Evolutionary conservation across 208 protist genomes (phyloP), one percentile per base, ranked within the genome.

Genomic region (Balamuthia mandrillaris): DNA sequence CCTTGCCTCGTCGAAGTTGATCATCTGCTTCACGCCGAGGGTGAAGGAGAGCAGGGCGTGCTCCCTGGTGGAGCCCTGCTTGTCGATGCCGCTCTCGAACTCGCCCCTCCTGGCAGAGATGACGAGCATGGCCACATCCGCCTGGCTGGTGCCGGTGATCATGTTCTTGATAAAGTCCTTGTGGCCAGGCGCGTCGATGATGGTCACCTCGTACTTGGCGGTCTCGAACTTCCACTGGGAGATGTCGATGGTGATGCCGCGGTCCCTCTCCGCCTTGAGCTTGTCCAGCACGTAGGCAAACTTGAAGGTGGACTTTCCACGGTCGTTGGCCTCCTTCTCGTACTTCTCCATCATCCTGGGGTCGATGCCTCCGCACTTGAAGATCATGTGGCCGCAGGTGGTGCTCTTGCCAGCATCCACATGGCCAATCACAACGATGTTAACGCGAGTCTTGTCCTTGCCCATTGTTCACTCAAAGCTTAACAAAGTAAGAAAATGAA

Each of bases 121-220:
- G 56, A 97, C 91, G 65, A 98, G 91, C 29, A 97, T 44, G 31
- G 95, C 96, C 63, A 93, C 87, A 91, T 98, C 96, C 79, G 96
- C 96, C 91, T 99, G 97, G 12, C 96, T 51, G 33, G 65, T 29
- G 88, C 98, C 98, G 78, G 97, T 98, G 90, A 99, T 99, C 98
- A 99, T 99, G 95, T 99, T 99, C 92, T 99, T 99, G 86, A 99
- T 98, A 93, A 99, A 99, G 92, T 99, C 98, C 86, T 97, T 93
- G 86, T 99, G 98, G 31, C 98, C 98, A 33, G 98, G 98, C 90
- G 98, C 98, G 93, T 99, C 98, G 89, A 99, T 99, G 93, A 99
- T 97, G 66, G 98, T 98, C 92, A 98, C 98, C 90, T 99, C 95
- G 90, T 96, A 97, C 88, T 98, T 99, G 56, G 51, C 35, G 24